Base-by-base conservation (phyloP, 2,329 filamentous ascomycete genomes). In the Onygenales sp. region DNA sequence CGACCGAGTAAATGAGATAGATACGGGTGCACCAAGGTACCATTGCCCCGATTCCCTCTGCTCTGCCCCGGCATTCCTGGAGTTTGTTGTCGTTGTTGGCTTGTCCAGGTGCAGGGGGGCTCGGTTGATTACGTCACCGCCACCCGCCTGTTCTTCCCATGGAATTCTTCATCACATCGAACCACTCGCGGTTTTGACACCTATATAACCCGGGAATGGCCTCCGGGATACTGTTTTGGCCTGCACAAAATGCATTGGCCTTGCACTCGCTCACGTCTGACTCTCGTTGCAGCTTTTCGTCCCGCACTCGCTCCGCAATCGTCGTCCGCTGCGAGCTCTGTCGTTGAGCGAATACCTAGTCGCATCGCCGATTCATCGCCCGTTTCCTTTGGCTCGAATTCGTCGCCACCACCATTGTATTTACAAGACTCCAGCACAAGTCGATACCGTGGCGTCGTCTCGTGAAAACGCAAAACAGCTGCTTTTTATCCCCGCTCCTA, bases 401-500 rank as follows among this genome's bases (percentile, higher is more conserved):
- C n/a, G 17, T 43, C 41, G 41, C 41, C 41, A 43, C 41, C n/a
- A 14, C 14, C 17, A 2, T 14, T 43, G 11, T 43, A 17, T 43
- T 14, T 17, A 43, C 7, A 8, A 43, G 14, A 43, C 14, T 43
- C 8, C 14, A 14, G 41, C 43, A 32, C 10, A 41, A 31, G 2
- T 27, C 43, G 45, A 35, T 44, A 75, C 71, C 59, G 67, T 76
- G 67, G 71, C 72, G 64, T 65, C 68, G 54, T 65, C 72, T 66
- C 70, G 72, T 56, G 72, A 75, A 58, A 71, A 72, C 66, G 72
- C 71, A 59, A 75, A 75, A 65, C 68, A 71, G 54, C 64, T 75
- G 60, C 66, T 75, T 61, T 70, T 71, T 62, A 60, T 75, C 32
- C 64, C 70, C 41, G 59, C 62, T 57, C 45, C 54, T 55, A 27